Conservation (phyloP, 495 filamentous ascomycete genomes). For the Aspergillus bridgeri region DNA sequence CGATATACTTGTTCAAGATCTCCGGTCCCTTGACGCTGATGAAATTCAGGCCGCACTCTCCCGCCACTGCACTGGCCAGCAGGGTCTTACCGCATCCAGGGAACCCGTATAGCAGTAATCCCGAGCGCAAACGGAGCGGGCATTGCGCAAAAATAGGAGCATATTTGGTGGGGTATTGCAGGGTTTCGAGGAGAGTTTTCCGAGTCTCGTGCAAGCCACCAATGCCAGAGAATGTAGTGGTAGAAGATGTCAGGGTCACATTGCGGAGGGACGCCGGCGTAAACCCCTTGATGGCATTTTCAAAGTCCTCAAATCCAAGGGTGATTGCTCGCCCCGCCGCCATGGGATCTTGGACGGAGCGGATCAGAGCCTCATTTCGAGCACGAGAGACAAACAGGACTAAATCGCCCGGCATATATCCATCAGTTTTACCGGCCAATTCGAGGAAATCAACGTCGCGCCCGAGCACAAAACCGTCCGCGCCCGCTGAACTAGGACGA, state of each 20-base stretch:
- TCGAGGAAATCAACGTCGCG: conserved; percentile 86
- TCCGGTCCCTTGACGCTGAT: conserved; percentile 98
- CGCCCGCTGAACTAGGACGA: conserved; percentile 44
- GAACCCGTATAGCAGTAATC: conserved; percentile 88
- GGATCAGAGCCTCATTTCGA: conserved; percentile 85
- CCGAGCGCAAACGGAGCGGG: conserved; percentile 86
- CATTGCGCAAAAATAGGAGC: conserved; percentile 96
- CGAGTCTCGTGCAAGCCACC: conserved; percentile 84
- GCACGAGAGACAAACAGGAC: conserved; percentile 81
- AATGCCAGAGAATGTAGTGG: conserved; percentile 84
- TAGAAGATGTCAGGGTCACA: conserved; percentile 86
- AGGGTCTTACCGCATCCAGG: conserved; percentile 96
- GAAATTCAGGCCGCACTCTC: conserved; percentile 95
- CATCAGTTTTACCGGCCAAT: conserved; percentile 87
- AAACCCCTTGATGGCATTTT: conserved; percentile 80
- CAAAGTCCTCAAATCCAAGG: conserved; percentile 71
- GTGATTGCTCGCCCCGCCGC: conserved; percentile 46
- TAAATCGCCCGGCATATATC: conserved; percentile 95
- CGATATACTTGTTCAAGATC: conserved; percentile 98
- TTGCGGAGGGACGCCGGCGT: conserved; percentile 91
- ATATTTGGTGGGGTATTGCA: conserved; percentile 97
- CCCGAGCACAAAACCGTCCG: conserved; percentile 64
- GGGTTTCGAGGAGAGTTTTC: conserved; percentile 82
- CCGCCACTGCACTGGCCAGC: conserved; percentile 87
- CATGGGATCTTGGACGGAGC: conserved; percentile 48